Evolutionary conservation across 225 moss, liverwort and hornwort species (phyloP).

Genomic region (Rhytidiadelphus loreus): DNA sequence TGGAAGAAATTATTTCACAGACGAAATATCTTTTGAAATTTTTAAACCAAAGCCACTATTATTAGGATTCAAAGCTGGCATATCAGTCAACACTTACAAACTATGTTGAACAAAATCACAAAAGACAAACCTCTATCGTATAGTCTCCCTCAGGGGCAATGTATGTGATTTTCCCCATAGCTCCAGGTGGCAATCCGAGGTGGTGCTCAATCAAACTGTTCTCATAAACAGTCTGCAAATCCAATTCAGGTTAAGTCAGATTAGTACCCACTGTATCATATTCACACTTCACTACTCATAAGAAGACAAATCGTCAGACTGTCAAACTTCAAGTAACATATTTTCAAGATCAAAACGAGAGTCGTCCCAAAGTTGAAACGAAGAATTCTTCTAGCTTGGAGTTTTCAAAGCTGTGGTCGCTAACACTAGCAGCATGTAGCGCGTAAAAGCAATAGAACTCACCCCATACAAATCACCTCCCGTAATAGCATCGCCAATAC

Average conservation of each 20-base stretch:
- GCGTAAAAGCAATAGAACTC: neutral
- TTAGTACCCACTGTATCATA: neutral
- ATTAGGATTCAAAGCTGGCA: neutral
- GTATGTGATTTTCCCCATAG: constrained; percentile 71
- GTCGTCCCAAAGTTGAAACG: neutral
- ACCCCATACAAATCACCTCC: constrained; percentile 89
- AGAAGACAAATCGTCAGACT: neutral
- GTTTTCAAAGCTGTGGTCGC: neutral
- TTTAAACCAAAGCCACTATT: neutral
- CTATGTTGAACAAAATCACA: neutral
- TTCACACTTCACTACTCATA: neutral
- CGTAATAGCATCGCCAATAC: constrained; percentile 76
- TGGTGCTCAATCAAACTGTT: constrained; percentile 95
- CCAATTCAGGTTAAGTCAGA: neutral
- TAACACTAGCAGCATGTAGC: neutral
- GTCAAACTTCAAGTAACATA: neutral
- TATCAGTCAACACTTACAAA: neutral
- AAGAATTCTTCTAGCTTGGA: neutral
- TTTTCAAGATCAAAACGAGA: neutral
- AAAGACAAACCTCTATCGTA: constrained; percentile 37
- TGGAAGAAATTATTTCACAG: neutral
- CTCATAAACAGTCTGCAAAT: constrained; percentile 66
- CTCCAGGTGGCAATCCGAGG: constrained; percentile 76
- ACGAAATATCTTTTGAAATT: neutral
- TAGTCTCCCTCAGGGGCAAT: constrained; percentile 71